A percentile compares a stretch with the other conserved stretches of the same genome.
Conservation (phyloP, 2,329 filamentous ascomycete species). For the Coniochaeta pulveracea region DNA sequence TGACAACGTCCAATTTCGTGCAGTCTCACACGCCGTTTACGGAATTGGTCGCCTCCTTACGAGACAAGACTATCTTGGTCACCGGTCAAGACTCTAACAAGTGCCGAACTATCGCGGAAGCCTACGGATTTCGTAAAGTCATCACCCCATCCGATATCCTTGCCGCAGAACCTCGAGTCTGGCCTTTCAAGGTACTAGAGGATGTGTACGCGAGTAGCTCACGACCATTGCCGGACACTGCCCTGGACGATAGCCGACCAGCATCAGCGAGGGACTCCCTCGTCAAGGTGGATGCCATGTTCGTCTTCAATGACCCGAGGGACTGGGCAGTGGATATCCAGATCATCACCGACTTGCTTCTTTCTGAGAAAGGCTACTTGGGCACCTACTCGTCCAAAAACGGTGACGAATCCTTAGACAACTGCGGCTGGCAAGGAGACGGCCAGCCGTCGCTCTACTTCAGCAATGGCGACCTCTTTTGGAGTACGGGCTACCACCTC, state of each 20-base stretch:
- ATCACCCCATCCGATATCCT: slow-evolving; percentile 81
- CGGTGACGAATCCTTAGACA: slow-evolving; percentile 49
- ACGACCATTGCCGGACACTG: slow-evolving; percentile 30
- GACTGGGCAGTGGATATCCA: slow-evolving; percentile 92
- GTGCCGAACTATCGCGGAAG: slow-evolving; percentile 63
- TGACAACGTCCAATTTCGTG: slow-evolving; percentile 63
- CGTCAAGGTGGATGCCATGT: slow-evolving; percentile 77
- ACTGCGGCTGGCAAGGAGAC: slow-evolving; percentile 72
- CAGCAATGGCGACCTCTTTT: slow-evolving; percentile 82
- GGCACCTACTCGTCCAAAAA: slow-evolving; percentile 73
- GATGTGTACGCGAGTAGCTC: slow-evolving; percentile 48
- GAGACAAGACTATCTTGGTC: slow-evolving; percentile 60
- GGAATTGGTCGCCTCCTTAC: slow-evolving; percentile 49
- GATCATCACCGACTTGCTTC: slow-evolving; percentile 70
- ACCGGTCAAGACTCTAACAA: slow-evolving; percentile 58
- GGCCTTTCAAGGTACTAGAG: slow-evolving; percentile 65
- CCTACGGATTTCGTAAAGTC: slow-evolving; percentile 70
- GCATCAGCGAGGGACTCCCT: slow-evolving; percentile 15
- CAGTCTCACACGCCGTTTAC: slow-evolving; percentile 88
- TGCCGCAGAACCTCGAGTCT: slow-evolving; percentile 60
- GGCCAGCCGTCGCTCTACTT: slow-evolving; percentile 75
- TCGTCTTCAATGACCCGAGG: slow-evolving; percentile 90
- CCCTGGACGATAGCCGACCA: slow-evolving; percentile 1
- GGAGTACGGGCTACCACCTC: slow-evolving; percentile 75
- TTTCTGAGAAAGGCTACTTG: slow-evolving; percentile 67